These are phyloP conservation scores for Amanita jacksonii DNA, from an alignment of 768 basidiomycete genomes.

Conservation along the genomic window DNA sequence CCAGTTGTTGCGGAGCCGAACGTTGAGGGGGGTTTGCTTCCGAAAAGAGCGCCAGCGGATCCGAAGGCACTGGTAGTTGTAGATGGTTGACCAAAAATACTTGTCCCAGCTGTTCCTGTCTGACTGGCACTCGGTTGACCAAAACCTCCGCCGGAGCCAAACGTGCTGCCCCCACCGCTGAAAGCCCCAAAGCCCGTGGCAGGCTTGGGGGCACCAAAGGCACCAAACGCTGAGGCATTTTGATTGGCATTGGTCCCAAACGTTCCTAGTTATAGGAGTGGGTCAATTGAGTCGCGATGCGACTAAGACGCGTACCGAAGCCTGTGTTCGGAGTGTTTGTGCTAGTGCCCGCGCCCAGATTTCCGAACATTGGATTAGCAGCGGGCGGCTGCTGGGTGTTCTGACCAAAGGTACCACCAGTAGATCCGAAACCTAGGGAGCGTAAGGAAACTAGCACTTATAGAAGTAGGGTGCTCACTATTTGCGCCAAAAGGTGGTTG, in stretches of 20 bases:
- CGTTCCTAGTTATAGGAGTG: slow-evolving; percentile 25
- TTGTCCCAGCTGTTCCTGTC: slow-evolving; percentile 19
- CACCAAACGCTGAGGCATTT: slow-evolving; percentile 27
- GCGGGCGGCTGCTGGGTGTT: slow-evolving; percentile 44
- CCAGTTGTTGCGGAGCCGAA: slow-evolving; percentile 28
- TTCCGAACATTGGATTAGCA: slow-evolving; percentile 79
- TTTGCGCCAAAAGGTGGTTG: slow-evolving; percentile 60
- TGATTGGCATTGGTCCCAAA: slow-evolving; percentile 32
- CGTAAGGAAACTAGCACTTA: slow-evolving; percentile 13
- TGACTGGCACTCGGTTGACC: slow-evolving; percentile 24
- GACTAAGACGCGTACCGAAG: slow-evolving; percentile 32
- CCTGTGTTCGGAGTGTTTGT: slow-evolving; percentile 23
- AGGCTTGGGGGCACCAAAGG: slow-evolving; percentile 65
- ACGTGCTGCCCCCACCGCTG: slow-evolving; percentile 44
- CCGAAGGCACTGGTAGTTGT: slow-evolving; percentile 38
- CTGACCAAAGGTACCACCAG: slow-evolving; percentile 46
- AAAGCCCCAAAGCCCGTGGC: slow-evolving; percentile 71
- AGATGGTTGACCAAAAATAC: slow-evolving; percentile 41
- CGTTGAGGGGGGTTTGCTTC: slow-evolving; percentile 26
- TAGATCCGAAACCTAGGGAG: slow-evolving; percentile 40
- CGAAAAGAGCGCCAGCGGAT: slow-evolving; percentile 26
- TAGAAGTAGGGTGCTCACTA: slow-evolving; percentile 27
- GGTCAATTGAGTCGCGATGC: not conserved
- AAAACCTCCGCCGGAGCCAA: slow-evolving; percentile 43
- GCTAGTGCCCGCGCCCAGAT: slow-evolving; percentile 29